Conservation (phyloP, 2,329 filamentous ascomycete genomes). For the Phyllosticta citribraziliensis region DNA sequence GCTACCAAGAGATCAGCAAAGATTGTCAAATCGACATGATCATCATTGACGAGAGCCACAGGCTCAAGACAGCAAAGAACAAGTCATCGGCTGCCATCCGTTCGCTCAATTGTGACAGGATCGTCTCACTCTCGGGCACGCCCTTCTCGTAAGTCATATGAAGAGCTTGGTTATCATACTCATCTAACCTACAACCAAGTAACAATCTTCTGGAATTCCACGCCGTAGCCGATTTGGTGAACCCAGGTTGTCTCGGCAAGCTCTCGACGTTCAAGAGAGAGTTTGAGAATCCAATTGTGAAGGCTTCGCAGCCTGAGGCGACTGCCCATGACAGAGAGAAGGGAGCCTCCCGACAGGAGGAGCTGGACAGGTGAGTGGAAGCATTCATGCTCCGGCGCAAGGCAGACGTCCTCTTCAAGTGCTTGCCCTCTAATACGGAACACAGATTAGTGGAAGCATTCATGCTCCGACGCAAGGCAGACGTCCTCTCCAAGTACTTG, state of each 20-base stretch:
- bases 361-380: constrained; percentile 50
- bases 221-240: constrained; percentile 59
- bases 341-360: constrained; percentile 51
- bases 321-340: constrained; percentile 52
- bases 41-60: constrained; percentile 60
- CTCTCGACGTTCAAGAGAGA: constrained; percentile 54
- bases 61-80: constrained; percentile 59
- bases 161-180: no score
- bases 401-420: constrained; percentile 55
- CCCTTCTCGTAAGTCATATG: constrained; percentile 42
- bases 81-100: constrained; percentile 58
- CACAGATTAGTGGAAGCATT: constrained; percentile 53
- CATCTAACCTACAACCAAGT: no score
- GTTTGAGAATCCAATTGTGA: constrained; percentile 56
- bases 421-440: constrained; percentile 57
- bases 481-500: constrained; percentile 56
- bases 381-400: constrained; percentile 58
- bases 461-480: constrained; percentile 56
- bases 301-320: constrained; percentile 55
- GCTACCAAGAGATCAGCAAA: constrained; percentile 56
- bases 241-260: constrained; percentile 54
- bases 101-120: constrained; percentile 49
- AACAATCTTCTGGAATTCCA: constrained; percentile 60
- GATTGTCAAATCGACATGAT: constrained; percentile 57
- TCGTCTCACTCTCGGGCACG: constrained; percentile 56